Conservation (phyloP, 2,329 filamentous ascomycete species). For the Beauveria varroae region DNA sequence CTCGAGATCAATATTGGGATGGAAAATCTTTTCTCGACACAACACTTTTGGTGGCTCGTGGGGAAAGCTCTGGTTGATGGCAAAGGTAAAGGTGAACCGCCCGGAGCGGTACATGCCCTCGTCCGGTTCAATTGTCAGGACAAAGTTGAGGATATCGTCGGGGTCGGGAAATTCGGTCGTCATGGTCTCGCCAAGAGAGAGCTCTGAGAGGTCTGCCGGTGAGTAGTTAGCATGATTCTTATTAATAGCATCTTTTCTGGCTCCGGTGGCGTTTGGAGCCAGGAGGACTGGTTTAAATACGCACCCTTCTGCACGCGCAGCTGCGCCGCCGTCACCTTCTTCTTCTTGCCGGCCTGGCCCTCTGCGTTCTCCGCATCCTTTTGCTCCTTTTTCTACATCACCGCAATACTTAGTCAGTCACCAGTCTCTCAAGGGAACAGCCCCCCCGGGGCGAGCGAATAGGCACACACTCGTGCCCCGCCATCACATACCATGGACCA, state of each 20-base stretch:
- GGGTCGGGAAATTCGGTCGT: slow-evolving; percentile 72
- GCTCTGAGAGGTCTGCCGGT: slow-evolving; percentile 65
- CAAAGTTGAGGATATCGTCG: slow-evolving; percentile 81
- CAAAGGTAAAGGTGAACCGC: slow-evolving; percentile 81
- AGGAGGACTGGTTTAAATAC: neutral
- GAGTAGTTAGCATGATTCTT: neutral
- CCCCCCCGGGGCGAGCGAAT: neutral
- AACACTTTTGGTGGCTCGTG: slow-evolving; percentile 97
- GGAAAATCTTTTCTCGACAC: slow-evolving; percentile 97
- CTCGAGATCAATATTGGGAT: slow-evolving; percentile 96
- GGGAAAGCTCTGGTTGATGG: slow-evolving; percentile 90
- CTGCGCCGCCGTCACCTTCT: slow-evolving; percentile 96
- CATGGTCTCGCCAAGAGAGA: slow-evolving; percentile 74
- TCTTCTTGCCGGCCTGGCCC: slow-evolving; percentile 75
- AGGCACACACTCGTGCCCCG: neutral
- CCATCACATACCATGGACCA: slow-evolving; percentile 78
- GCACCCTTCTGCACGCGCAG: slow-evolving; percentile 90
- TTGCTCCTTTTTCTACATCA: slow-evolving; percentile 82
- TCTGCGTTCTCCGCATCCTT: slow-evolving; percentile 86
- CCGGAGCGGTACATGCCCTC: slow-evolving; percentile 85
- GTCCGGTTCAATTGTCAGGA: slow-evolving; percentile 74
- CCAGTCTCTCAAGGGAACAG: neutral
- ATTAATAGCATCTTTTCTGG: neutral
- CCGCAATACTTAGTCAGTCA: slow-evolving; percentile 22
- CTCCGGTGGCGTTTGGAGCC: neutral